Conservation (phyloP, 139 green algal species). For the Chlorella sp. region DNA sequence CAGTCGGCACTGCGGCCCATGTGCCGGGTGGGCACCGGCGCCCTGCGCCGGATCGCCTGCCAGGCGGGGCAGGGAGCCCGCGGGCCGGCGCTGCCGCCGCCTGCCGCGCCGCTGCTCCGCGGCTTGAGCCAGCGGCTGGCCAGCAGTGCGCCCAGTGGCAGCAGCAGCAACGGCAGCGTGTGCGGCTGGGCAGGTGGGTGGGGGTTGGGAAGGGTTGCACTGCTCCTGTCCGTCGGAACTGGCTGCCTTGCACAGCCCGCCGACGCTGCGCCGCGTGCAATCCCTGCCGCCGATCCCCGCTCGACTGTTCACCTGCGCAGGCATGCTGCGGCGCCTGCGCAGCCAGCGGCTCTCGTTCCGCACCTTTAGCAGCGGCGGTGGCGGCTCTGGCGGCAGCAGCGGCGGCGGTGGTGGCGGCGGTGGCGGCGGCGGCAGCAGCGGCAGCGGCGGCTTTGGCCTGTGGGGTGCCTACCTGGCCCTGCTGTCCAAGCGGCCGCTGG, state of each 20-base stretch:
- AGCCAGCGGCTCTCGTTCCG: conserved; percentile 20
- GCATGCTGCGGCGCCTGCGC: conserved; percentile 16
- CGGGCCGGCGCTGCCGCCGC: not conserved
- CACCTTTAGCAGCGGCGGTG: conserved; percentile 42
- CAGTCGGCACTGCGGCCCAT: not conserved
- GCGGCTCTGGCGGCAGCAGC: conserved; percentile 5
- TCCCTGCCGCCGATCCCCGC: not conserved
- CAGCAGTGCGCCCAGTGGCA: too few relatives aligned
- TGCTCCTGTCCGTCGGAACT: too few relatives aligned
- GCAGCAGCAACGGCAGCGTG: too few relatives aligned
- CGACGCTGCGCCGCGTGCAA: not conserved
- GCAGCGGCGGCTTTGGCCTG: conserved; percentile 25
- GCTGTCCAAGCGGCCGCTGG: conserved; percentile 45
- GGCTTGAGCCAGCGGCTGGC: too few relatives aligned
- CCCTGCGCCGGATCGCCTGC: conserved; percentile 7
- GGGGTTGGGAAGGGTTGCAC: too few relatives aligned
- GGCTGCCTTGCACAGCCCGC: not conserved
- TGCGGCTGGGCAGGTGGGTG: too few relatives aligned
- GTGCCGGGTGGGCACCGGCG: not conserved
- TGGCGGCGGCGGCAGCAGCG: conserved; percentile 17
- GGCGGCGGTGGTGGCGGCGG: conserved; percentile 42
- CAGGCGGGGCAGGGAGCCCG: not conserved
- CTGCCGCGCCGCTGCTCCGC: too few relatives aligned
- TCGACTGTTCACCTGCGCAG: not conserved
- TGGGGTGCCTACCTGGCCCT: conserved; percentile 68